These are phyloP conservation scores for Hypericum androsaemum DNA, from an alignment of 345 rosid genomes.

Conservation along the genomic window DNA sequence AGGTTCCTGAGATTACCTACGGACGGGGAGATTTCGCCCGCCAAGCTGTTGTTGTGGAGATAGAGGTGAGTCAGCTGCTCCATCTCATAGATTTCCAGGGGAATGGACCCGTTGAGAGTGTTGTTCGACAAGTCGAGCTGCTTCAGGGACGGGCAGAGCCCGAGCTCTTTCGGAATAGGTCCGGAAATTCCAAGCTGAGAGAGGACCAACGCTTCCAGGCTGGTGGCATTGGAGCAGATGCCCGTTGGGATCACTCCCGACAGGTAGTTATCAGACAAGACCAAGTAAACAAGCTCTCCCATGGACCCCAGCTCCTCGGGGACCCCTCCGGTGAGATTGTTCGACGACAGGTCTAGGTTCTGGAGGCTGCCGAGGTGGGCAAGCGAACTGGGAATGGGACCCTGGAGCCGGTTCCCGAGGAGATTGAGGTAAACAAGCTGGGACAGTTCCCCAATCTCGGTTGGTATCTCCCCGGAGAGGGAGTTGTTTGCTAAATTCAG, in stretches of 20 bases:
- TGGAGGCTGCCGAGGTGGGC: conserved; percentile 39
- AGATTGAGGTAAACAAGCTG: conserved; percentile 56
- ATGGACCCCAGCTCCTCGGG: conserved; percentile 67
- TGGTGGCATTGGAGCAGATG: conserved; percentile 48
- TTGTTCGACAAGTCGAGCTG: conserved; percentile 81
- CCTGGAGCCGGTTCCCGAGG: conserved; percentile 55
- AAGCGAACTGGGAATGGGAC: conserved; percentile 51
- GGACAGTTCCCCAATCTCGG: conserved; percentile 46
- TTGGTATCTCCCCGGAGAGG: conserved; percentile 66
- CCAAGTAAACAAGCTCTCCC: conserved; percentile 50
- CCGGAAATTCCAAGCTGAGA: conserved; percentile 56
- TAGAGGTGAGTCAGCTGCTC: conserved; percentile 50
- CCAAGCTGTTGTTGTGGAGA: conserved; percentile 83
- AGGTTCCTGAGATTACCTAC: conserved; percentile 67
- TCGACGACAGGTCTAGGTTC: conserved; percentile 58
- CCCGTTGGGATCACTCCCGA: conserved; percentile 45
- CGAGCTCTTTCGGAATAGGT: conserved; percentile 49
- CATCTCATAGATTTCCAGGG: conserved; percentile 41
- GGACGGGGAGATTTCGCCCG: conserved; percentile 57
- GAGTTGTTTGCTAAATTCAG: conserved; percentile 64
- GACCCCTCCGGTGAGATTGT: conserved; percentile 56
- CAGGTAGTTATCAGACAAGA: conserved; percentile 35
- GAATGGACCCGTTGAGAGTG: conserved; percentile 57
- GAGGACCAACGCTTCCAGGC: conserved; percentile 38
- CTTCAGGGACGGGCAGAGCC: conserved; percentile 45